Evolutionary conservation across 2,329 filamentous ascomycete genomes (phyloP).

Genomic region (Clarireedia sp.): DNA sequence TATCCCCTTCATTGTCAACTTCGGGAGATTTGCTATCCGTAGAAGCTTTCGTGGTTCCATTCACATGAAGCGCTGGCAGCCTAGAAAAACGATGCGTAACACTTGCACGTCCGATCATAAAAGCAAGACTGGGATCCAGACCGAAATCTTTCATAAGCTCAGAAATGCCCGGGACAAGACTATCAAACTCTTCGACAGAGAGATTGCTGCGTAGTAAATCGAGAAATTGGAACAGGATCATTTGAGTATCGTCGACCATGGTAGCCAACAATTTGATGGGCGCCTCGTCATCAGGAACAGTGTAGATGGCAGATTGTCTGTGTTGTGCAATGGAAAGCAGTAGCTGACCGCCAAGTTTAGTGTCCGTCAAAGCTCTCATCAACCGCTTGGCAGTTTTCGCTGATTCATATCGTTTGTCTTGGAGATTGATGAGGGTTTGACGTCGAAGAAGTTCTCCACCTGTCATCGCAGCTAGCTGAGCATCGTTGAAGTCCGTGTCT

Average conservation of each 20-base stretch:
- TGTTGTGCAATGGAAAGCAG: conserved; percentile 90
- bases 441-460: conserved; percentile 73
- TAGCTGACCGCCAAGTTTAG: conserved; percentile 69
- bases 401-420: conserved; percentile 74
- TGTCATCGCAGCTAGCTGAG: conserved; percentile 79
- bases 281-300: conserved; percentile 59
- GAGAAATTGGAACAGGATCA: conserved; percentile 78
- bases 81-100: conserved; percentile 55
- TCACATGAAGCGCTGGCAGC: conserved; percentile 13
- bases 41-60: conserved; percentile 18
- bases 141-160: conserved; percentile 71
- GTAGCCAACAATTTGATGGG: conserved; percentile 86
- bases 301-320: conserved; percentile 76
- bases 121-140: conserved; percentile 72
- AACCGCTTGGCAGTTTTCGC: conserved; percentile 69
- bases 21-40: conserved; percentile 9
- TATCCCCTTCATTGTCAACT: conserved; percentile 50
- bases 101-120: conserved; percentile 71
- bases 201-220: conserved; percentile 81
- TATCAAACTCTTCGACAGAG: conserved; percentile 66
- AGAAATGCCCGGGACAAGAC: conserved; percentile 65
- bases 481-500: conserved; percentile 79
- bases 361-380: conserved; percentile 69
- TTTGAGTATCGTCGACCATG: conserved; percentile 83
- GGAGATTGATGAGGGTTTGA: conserved; percentile 70